phyloP scores from a whole-genome alignment of 2,329 filamentous ascomycete species.

The Magnaporthiopsis incrustans region DNA sequence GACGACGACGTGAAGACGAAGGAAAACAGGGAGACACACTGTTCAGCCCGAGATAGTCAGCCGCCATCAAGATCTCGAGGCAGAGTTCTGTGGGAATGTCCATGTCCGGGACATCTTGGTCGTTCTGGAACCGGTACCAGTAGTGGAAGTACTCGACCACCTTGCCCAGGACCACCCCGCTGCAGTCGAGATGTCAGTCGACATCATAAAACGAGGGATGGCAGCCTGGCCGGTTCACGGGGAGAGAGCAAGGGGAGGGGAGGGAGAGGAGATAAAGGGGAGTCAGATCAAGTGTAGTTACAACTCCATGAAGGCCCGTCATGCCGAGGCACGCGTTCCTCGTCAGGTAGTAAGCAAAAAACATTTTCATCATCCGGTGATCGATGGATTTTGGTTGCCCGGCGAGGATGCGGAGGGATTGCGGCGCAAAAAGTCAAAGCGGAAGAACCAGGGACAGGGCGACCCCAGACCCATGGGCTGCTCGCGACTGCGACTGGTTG shows the following conservation, averaged over 20 bases:
- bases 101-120: slow-evolving; percentile 70
- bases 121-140: slow-evolving; percentile 64
- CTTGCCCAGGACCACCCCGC: slow-evolving; percentile 68
- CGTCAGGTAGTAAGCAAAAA: slow-evolving; percentile 7
- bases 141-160: slow-evolving; percentile 80
- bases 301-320: slow-evolving; percentile 5
- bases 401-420: slow-evolving; percentile 6
- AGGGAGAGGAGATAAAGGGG: background rate
- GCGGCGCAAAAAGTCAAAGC: slow-evolving; percentile 3
- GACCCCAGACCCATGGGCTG: background rate
- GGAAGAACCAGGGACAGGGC: slow-evolving; percentile 5
- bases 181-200: slow-evolving; percentile 9
- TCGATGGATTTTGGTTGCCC: slow-evolving; percentile 5
- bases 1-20: background rate
- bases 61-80: slow-evolving; percentile 68
- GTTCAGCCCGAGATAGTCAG: slow-evolving; percentile 68
- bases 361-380: slow-evolving; percentile 26
- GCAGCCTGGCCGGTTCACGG: background rate
- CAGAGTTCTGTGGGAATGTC: slow-evolving; percentile 73
- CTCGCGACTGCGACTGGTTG: background rate
- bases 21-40: slow-evolving; percentile 29
- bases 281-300: slow-evolving; percentile 20
- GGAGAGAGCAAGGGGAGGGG: slow-evolving; percentile 3
- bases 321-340: slow-evolving; percentile 11
- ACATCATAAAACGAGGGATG: background rate